Base-by-base conservation (phyloP, 2,329 filamentous ascomycete species). In the Pyrenophora tritici-repentis region DNA sequence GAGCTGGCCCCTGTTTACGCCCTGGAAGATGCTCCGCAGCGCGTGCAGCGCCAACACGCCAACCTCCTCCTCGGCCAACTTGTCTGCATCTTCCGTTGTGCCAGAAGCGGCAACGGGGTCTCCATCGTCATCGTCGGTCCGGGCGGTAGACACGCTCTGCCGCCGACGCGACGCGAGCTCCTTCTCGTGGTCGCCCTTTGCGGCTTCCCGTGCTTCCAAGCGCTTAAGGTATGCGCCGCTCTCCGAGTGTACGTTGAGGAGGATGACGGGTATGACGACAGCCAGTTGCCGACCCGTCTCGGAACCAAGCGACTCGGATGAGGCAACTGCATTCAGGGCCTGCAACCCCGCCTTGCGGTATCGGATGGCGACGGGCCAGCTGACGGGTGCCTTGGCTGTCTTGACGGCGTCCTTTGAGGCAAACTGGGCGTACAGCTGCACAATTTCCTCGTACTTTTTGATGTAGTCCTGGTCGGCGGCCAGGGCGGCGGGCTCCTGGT, bases 391-490 rank as follows among this genome's bases (percentile, higher is more conserved):
- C 44, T 72, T 70, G 16, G 50, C 66, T n/a, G 63, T 54, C 24
- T 63, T 76, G 74, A 55, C 53, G 3, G 73, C 75, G 26, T 82
- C 81, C 32, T 86, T 87, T 24, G 88, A 89, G 14, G 91, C 91
- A 63, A 94, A 89, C 14, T 83, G 79, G 14, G 91, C 89, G 71
- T 97, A 99, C 39, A 86, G 82, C 44, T 81, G 81, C 18, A 97
- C 87, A 44, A 96, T 85, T 39, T 88, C 84, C 67, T 93, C 87
- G 72, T 96, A 97, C 59, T 93, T 87, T 42, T 79, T 82, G 29
- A 92, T 82, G 71, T 95, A 96, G 54, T 86, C 84, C 70, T 91
- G 88, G 70, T 97, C 92, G 53, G 90, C 91, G 22, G 91, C 86
- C 47, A 97, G 84, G 7, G 87, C 88, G 29, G 91, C 89, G 50